These are phyloP conservation scores for Cynara cardunculus DNA, from an alignment of 129 eudicot species.

Conservation along the genomic window DNA sequence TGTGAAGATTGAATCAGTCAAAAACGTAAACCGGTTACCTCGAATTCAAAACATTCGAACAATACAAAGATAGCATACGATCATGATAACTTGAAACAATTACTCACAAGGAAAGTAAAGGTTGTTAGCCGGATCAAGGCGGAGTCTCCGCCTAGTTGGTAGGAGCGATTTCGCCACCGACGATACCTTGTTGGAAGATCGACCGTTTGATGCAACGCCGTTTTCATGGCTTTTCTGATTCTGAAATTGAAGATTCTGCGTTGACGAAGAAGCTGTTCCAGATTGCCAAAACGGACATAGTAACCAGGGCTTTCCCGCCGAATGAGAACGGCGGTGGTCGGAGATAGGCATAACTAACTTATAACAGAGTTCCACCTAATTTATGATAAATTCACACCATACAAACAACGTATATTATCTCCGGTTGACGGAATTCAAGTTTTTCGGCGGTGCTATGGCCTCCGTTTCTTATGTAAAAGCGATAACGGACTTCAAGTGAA, in stretches of 20 bases:
- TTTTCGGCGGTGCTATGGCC: constrained; percentile 3
- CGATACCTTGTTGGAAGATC: constrained; percentile 30
- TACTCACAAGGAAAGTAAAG: constrained; percentile 86
- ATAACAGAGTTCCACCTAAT: neutral
- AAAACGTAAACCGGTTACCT: neutral
- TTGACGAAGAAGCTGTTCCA: constrained; percentile 44
- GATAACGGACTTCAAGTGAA: constrained; percentile 14
- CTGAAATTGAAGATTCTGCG: constrained; percentile 48
- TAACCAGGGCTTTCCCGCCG: constrained; percentile 46
- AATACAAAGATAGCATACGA: neutral
- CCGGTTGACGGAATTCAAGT: constrained; percentile 15
- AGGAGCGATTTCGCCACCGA: constrained; percentile 65
- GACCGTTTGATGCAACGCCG: constrained; percentile 27
- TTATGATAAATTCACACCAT: neutral
- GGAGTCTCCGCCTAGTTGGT: constrained; percentile 69
- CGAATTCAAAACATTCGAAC: neutral
- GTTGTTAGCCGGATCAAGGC: constrained; percentile 72
- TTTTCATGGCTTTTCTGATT: constrained; percentile 24
- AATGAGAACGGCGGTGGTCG: constrained; percentile 31
- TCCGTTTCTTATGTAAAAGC: neutral
- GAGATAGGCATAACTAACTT: constrained; percentile 43
- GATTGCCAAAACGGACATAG: constrained; percentile 68
- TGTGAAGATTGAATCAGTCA: neutral
- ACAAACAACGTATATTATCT: neutral
- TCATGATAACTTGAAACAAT: neutral